Base-by-base conservation (phyloP, 1,284 basidiomycete species). In the Tylopilus sp. region DNA sequence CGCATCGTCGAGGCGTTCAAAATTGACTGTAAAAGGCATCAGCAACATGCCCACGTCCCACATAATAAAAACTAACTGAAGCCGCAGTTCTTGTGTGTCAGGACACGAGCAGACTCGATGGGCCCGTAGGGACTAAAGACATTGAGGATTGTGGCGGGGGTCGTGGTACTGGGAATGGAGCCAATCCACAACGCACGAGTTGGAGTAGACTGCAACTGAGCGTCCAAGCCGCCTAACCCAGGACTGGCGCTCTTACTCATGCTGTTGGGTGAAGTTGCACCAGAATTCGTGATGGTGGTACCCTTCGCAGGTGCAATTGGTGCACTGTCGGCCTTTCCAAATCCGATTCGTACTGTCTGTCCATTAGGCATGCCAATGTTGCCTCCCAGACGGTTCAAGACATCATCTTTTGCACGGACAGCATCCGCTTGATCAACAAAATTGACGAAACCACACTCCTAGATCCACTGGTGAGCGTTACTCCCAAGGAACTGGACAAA, bases 401-500 rank as follows among this genome's bases (percentile, higher is more conserved):
- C 92, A 66, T 99, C 97, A 35, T 99, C 96, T 63, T 96, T 93
- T 6, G 96, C 96, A 49, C 90, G 86, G 52, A 98, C 86, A 16
- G 96, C 97, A 69, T 98, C 96, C 1, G 83, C 79, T 63, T 92
- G 86, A 58, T 97, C 95, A 48, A 97, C 90, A 65, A 96, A 99
- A 70, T 99, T 99, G 68, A 99, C 94, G 67, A 99, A 99, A 9
- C 95, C 96, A 66, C 97, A 99, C 66, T 96, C 94, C 92, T 96
- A 45, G 33, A 51, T 47, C 39, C 36, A 42, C 15, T 13, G 6
- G 37, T 53, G 15, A 58, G 52, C 19, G 28, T 35, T 33, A 54
- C 44, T 50, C 43, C 33, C 38, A 23, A 33, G 29, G 9, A 16
- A 41, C 42, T 44, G 35, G 19, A 48, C 29, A 13, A 34, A 43